Evolutionary conservation across 1,139 yeast genomes (phyloP).

Genomic region (Debaryomycetaceae sp.): DNA sequence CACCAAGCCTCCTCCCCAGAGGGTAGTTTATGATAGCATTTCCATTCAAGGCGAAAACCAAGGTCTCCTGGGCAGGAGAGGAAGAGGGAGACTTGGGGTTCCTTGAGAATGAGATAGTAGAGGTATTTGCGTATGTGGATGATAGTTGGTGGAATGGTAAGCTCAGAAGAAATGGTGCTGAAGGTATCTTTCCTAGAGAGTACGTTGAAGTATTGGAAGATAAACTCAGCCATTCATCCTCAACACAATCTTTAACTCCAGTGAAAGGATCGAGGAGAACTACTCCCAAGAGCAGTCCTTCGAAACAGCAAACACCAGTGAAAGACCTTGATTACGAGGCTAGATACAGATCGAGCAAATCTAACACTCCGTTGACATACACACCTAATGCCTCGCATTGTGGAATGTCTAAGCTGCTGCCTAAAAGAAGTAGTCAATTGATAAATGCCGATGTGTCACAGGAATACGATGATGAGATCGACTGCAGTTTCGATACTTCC

Average conservation of each 20-base stretch:
- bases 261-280: constrained; percentile 10
- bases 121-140: constrained; percentile 75
- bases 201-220: constrained; percentile 63
- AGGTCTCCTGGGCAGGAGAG: constrained; percentile 89
- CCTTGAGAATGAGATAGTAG: constrained; percentile 87
- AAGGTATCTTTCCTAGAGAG: constrained; percentile 84
- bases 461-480: constrained; percentile 17
- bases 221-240: constrained; percentile 12
- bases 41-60: constrained; percentile 75
- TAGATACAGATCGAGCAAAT: constrained; percentile 10
- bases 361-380: constrained; percentile 16
- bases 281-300: constrained; percentile 12
- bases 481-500: constrained; percentile 24
- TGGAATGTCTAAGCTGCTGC: constrained; percentile 12
- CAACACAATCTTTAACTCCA: constrained; percentile 13
- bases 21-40: constrained; percentile 22
- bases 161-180: constrained; percentile 72
- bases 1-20: neutral
- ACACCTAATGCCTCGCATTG: constrained; percentile 5
- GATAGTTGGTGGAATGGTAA: constrained; percentile 93
- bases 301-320: constrained; percentile 17
- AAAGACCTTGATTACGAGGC: constrained; percentile 14
- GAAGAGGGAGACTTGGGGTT: constrained; percentile 88
- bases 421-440: constrained; percentile 13
- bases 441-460: constrained; percentile 19